A percentile compares a stretch with the other conserved stretches of the same genome.
These are phyloP conservation scores for Moringa oleifera DNA, from an alignment of 345 rosid species.

Conservation along the genomic window DNA sequence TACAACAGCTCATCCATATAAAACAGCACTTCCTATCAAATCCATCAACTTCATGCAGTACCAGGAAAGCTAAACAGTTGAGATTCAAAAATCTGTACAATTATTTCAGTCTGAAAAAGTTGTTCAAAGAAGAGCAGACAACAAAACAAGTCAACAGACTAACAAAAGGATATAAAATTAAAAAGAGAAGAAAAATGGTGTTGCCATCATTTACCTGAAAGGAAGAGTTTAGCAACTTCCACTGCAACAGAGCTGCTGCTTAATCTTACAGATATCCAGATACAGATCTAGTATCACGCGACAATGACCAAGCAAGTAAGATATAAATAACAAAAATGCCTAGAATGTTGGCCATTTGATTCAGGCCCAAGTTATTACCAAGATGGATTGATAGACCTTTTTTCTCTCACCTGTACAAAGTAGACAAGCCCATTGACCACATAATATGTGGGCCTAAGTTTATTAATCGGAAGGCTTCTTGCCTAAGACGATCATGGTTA, in stretches of 20 bases:
- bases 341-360: background rate
- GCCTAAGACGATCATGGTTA: slow-evolving; percentile 28
- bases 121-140: background rate
- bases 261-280: slow-evolving; percentile 37
- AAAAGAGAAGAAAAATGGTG: background rate
- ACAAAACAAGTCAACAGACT: no score
- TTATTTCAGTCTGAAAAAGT: no score
- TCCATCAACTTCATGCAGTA: background rate
- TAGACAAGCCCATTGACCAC: slow-evolving; percentile 34
- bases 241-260: slow-evolving; percentile 21
- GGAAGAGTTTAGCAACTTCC: slow-evolving; percentile 36
- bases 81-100: no score
- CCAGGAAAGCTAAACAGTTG: background rate
- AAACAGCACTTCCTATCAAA: slow-evolving; percentile 9
- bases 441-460: slow-evolving; percentile 51
- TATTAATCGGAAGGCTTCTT: slow-evolving; percentile 46
- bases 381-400: no score
- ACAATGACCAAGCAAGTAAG: slow-evolving; percentile 2
- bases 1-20: background rate
- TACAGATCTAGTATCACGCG: slow-evolving; percentile 28
- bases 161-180: background rate
- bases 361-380: background rate
- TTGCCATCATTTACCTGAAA: slow-evolving; percentile 31
- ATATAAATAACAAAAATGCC: background rate
- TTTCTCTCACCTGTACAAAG: slow-evolving; percentile 34